Percentiles rank a stretch among this genome's conserved stretches.
These are phyloP conservation scores for Coix lacrymajobi DNA, from an alignment of 176 grass and related monocot species.

Conservation along the genomic window DNA sequence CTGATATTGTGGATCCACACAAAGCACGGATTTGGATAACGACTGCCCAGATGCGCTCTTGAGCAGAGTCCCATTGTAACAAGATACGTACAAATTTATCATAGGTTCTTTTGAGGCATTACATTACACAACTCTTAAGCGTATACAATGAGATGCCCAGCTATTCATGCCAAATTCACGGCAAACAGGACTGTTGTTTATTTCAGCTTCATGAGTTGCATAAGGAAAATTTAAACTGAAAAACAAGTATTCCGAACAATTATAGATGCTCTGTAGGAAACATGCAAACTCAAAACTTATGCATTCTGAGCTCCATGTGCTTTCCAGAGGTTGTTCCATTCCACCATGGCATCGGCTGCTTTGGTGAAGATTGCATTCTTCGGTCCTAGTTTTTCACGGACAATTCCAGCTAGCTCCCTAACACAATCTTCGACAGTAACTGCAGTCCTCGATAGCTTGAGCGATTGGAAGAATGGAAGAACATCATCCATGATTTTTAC, in stretches of 20 bases:
- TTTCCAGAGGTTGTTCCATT: conserved; percentile 84
- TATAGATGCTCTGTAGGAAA: background rate
- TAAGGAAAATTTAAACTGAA: conserved; percentile 12
- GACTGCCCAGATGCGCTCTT: background rate
- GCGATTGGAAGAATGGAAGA: conserved; percentile 65
- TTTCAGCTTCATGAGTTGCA: conserved; percentile 28
- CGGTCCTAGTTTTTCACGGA: conserved; percentile 51
- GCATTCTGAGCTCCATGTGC: conserved; percentile 37
- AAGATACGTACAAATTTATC: too few relatives aligned
- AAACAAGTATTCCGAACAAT: conserved; percentile 8
- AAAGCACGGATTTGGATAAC: background rate
- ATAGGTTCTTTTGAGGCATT: background rate
- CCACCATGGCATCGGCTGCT: conserved; percentile 76
- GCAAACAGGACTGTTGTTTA: conserved; percentile 26
- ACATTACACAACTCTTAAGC: background rate
- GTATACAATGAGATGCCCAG: background rate
- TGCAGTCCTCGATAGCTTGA: conserved; percentile 39
- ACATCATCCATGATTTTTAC: conserved; percentile 83
- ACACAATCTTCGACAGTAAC: conserved; percentile 68
- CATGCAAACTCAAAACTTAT: conserved; percentile 13
- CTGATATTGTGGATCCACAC: background rate
- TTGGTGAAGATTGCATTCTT: conserved; percentile 55
- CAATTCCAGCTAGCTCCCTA: conserved; percentile 58
- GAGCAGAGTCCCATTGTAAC: background rate
- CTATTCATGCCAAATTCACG: conserved; percentile 4